phyloP scores from a whole-genome alignment of 2,329 filamentous ascomycete species.

The Trichoderma pleuroti region DNA sequence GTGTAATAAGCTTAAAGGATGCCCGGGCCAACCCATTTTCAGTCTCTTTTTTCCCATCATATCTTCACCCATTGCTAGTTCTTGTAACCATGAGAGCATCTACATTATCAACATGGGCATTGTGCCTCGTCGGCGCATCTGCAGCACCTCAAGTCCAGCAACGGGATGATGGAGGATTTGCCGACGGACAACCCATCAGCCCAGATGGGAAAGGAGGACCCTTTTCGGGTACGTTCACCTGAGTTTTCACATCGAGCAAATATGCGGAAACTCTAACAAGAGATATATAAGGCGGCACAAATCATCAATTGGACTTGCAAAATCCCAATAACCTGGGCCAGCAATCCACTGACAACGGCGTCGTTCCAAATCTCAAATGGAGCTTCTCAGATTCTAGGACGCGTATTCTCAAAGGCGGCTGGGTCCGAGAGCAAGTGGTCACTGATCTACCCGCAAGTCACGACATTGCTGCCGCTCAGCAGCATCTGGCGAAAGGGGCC shows the following conservation, averaged over 20 bases:
- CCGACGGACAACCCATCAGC: constrained; percentile 54
- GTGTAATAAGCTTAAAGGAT: not conserved
- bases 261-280: not conserved
- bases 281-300: constrained; percentile 58
- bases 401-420: constrained; percentile 59
- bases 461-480: constrained; percentile 65
- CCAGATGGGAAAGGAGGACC: constrained; percentile 55
- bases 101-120: constrained; percentile 9
- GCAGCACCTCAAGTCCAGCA: constrained; percentile 24
- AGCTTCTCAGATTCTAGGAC: constrained; percentile 66
- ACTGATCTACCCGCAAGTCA: constrained; percentile 63
- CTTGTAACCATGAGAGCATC: constrained; percentile 19
- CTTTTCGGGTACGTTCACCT: constrained; percentile 47
- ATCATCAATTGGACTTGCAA: constrained; percentile 56
- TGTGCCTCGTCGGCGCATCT: constrained; percentile 19
- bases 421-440: constrained; percentile 63
- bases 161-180: constrained; percentile 36
- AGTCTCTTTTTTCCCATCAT: not conserved
- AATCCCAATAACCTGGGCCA: constrained; percentile 62
- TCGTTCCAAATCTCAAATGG: constrained; percentile 66
- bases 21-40: not conserved
- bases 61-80: not conserved
- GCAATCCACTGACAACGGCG: constrained; percentile 59
- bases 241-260: not conserved
- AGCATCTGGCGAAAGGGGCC: constrained; percentile 64